phyloP scores from a whole-genome alignment of 2,329 filamentous ascomycete species.

The Chaetomium sp. region DNA sequence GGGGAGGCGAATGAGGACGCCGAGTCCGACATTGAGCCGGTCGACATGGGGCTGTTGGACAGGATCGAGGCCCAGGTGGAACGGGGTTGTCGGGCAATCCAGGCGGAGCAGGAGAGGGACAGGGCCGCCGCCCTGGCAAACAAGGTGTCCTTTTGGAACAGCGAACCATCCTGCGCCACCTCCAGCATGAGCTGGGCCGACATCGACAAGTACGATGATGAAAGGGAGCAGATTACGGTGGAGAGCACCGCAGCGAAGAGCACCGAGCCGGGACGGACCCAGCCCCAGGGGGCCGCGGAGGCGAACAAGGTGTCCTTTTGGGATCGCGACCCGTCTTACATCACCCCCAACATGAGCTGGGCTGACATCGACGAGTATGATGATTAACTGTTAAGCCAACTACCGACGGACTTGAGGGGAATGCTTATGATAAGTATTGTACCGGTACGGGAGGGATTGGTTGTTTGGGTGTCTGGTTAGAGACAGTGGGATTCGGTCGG shows the following conservation, averaged over 20 bases:
- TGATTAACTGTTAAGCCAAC: neutral
- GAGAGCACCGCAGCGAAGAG: too few species aligned
- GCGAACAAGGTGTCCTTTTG: neutral
- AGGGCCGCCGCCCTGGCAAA: neutral
- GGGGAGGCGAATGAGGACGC: neutral
- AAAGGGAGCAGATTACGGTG: neutral
- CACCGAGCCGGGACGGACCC: too few species aligned
- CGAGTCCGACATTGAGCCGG: neutral
- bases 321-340: neutral
- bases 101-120: neutral
- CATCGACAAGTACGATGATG: conserved; percentile 13
- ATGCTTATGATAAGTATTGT: neutral
- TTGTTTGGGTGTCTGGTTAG: neutral
- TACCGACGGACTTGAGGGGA: neutral
- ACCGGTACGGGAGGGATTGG: neutral
- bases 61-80: neutral
- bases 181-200: neutral
- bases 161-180: neutral
- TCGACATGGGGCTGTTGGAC: neutral
- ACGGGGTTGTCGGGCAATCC: neutral
- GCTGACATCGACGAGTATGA: conserved; percentile 16
- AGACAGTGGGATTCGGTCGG: neutral
- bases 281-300: neutral
- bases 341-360: conserved; percentile 1
- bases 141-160: neutral